These are phyloP conservation scores for Talaromyces sp. DNA, from an alignment of 2,329 filamentous ascomycete species.

Conservation along the genomic window DNA sequence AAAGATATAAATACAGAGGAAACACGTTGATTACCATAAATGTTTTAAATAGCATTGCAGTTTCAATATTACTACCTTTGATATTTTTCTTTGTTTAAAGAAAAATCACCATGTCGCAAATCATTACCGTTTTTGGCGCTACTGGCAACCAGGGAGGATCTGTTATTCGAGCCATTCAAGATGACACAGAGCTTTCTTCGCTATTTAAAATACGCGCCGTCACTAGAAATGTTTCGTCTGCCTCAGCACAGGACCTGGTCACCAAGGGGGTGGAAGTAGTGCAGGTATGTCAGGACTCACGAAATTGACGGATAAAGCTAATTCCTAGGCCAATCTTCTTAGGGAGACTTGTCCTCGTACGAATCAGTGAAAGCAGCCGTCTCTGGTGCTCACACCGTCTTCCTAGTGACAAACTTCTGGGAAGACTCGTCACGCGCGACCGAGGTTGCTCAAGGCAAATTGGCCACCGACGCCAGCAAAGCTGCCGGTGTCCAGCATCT, in stretches of 20 bases:
- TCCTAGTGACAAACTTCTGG: conserved; percentile 44
- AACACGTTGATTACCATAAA: neutral
- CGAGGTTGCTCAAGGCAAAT: conserved; percentile 21
- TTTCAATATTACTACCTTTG: neutral
- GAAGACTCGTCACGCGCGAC: conserved; percentile 18
- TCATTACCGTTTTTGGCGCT: conserved; percentile 51
- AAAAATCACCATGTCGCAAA: conserved; percentile 16
- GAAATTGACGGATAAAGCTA: neutral
- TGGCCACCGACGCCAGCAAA: conserved; percentile 24
- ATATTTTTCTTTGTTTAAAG: neutral
- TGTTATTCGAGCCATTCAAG: conserved; percentile 42
- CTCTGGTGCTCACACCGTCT: conserved; percentile 44
- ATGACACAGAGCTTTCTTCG: conserved; percentile 38
- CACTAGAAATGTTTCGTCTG: conserved; percentile 45
- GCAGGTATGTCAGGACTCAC: conserved; percentile 21
- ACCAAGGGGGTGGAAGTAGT: conserved; percentile 47
- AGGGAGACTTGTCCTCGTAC: conserved; percentile 49
- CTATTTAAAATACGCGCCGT: conserved; percentile 50
- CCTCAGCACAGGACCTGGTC: conserved; percentile 40
- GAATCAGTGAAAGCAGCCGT: conserved; percentile 41
- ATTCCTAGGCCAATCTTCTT: neutral
- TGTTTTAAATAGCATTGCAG: neutral
- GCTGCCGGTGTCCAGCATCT: conserved; percentile 21
- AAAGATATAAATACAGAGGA: neutral
- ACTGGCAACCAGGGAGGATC: conserved; percentile 58